Base-by-base conservation (phyloP, 768 basidiomycete genomes). In the Psilocybe cyanescens region DNA sequence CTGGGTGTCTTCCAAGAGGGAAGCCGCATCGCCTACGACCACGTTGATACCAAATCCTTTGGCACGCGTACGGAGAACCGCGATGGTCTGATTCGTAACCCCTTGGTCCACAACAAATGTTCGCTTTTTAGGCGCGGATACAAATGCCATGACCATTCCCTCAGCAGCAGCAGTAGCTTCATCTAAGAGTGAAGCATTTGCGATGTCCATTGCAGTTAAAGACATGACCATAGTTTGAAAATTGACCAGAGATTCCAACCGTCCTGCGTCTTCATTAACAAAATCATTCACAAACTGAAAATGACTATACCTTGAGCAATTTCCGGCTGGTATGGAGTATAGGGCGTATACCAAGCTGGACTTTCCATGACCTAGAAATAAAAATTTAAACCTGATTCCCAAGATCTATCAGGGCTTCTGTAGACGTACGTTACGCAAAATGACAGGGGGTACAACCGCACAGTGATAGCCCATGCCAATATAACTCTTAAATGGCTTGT, bases 401-500 rank as follows among this genome's bases (percentile, higher is more conserved):
- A 29, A 33, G 28, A 31, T 19, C 14, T 24, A 54, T 12, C 11
- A 33, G 54, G 46, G 51, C 33, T 19, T 14, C 33, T 47, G 45
- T 45, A 29, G 19, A 68, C 73, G 54, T 60, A 95, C 94, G 65
- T 97, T 97, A 64, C 96, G 90, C 68, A 97, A 81, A 74, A 97
- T 94, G 53, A 97, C 94, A 7, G 93, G 91, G n/a, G 96, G 96
- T 4, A 97, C 92, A 49, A 97, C 93, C 3, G 95, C 94, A 66
- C 89, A 89, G 71, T 96, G 93, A 76, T 97, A 99, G 8, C 97
- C 97, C 94, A 98, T 95, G 37, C 97, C 97, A 71, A 99, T 99
- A 75, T 95, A 99, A 70, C 89, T 96, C 81, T 90, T 92, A 75
- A 90, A 91, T 4, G 85, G 79, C 75, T 89, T 86, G 76, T 99